These are phyloP conservation scores for Pharnaceum exiguum DNA, from an alignment of 148 eudicot genomes.

Conservation along the genomic window DNA sequence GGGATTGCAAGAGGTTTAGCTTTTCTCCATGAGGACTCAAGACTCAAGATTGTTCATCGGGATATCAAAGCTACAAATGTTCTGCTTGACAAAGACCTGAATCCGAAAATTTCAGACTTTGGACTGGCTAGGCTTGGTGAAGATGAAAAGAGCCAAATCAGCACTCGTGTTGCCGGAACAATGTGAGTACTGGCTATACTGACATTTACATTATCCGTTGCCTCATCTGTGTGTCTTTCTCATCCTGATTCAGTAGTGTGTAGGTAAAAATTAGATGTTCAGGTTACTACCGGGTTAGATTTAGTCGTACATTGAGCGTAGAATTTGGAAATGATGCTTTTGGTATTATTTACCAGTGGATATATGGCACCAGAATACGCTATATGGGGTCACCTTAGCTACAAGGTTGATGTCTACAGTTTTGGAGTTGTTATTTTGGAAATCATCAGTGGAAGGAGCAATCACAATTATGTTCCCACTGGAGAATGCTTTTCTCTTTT, in stretches of 20 bases:
- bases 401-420: constrained; percentile 79
- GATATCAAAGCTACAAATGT: constrained; percentile 32
- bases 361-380: constrained; percentile 88
- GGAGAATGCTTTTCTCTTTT: constrained; percentile 52
- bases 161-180: constrained; percentile 30
- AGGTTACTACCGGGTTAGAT: background rate
- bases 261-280: background rate
- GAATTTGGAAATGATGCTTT: background rate
- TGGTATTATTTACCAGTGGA: constrained; percentile 33
- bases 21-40: constrained; percentile 31
- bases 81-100: constrained; percentile 25
- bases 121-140: constrained; percentile 33
- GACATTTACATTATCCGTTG: background rate
- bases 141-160: constrained; percentile 24
- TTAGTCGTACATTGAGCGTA: background rate
- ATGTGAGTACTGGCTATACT: constrained; percentile 16
- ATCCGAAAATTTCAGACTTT: constrained; percentile 27
- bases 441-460: constrained; percentile 57
- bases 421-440: constrained; percentile 69
- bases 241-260: too few species aligned
- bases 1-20: constrained; percentile 31
- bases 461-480: constrained; percentile 37
- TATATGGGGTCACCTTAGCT: constrained; percentile 62
- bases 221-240: background rate
- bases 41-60: constrained; percentile 29